Conservation (phyloP, 805 yeast genomes). For the Saturnispora serradocipensis region DNA sequence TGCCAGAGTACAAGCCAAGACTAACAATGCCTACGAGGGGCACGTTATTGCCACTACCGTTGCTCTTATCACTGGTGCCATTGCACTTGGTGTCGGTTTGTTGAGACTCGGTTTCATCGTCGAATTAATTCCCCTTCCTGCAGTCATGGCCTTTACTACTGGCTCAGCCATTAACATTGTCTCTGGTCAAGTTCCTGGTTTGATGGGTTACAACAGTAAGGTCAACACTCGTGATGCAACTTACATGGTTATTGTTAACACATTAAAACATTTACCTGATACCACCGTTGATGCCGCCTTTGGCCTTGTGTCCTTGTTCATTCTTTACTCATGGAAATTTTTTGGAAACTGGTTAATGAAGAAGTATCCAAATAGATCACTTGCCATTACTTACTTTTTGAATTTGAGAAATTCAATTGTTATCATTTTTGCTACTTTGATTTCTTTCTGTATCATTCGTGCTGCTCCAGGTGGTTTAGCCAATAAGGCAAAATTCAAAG, state of each 20-base stretch:
- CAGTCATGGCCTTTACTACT: conserved; percentile 90
- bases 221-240: conserved; percentile 71
- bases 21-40: conserved; percentile 34
- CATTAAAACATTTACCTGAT: conserved; percentile 61
- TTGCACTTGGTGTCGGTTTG: conserved; percentile 74
- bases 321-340: conserved; percentile 68
- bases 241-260: conserved; percentile 57
- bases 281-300: conserved; percentile 80
- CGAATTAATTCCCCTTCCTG: conserved; percentile 84
- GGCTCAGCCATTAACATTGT: conserved; percentile 85
- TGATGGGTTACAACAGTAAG: conserved; percentile 61
- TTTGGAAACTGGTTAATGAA: conserved; percentile 50
- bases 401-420: conserved; percentile 78
- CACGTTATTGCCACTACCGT: conserved; percentile 75
- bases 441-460: conserved; percentile 64
- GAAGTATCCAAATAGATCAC: conserved; percentile 50
- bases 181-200: conserved; percentile 76
- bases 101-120: conserved; percentile 79
- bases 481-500: conserved; percentile 11
- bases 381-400: conserved; percentile 54
- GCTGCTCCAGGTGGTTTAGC: conserved; percentile 29
- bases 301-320: conserved; percentile 65
- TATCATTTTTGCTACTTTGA: conserved; percentile 71
- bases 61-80: conserved; percentile 76
- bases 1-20: conserved; percentile 45